Evolutionary conservation across 2,329 filamentous ascomycete species (phyloP), one percentile per base, ranked within the genome.

Genomic region (Knufia fluminis): DNA sequence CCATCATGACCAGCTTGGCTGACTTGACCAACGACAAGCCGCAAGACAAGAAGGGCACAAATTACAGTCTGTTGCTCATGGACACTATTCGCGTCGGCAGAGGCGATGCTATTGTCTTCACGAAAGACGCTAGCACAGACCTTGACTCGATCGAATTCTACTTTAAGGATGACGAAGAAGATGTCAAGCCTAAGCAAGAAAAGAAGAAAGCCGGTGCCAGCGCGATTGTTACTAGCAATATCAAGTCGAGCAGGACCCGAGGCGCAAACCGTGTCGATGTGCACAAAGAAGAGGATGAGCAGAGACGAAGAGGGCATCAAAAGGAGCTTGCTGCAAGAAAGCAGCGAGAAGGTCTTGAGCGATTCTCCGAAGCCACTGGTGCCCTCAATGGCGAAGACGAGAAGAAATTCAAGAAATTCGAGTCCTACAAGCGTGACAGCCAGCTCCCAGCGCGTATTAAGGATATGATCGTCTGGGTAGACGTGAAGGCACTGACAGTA

Each of bases 331-430:
- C 90, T 4, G 61, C 73, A 14, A 95, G 91, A 74, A 97, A 96
- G 53, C 90, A 94, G 61, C 82, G 83, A 59, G 86, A 95, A 60
- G 92, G 92, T 46, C 69, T 95, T 20, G 84, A 82, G 16, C 79
- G 88, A 55, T 98, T 94, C 64, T 81, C 87, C 36, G 88, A 94
- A 62, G 86, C 86, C 0, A 90, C 85, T 0, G 85, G 82, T 51
- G 87, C 84, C 51, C 76, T 91, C 56, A 92, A 95, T 61, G 92
- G 91, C 28, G 82, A 83, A n/a, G 85, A 92, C 57, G 85, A 94
- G 66, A 97, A 97, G 76, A 94, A 91, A 70, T 97, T 98, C 75
- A 97, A 97, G 73, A 86, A 89, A 49, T 98, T 97, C 63, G 92
- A 98, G 68, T 98, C 92, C 0, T 98, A 98, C 73, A 98, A 97